Percentiles rank a stretch among this genome's conserved stretches.
Evolutionary conservation across 129 eudicot genomes (phyloP).

Genomic region (Calendula officinalis): DNA sequence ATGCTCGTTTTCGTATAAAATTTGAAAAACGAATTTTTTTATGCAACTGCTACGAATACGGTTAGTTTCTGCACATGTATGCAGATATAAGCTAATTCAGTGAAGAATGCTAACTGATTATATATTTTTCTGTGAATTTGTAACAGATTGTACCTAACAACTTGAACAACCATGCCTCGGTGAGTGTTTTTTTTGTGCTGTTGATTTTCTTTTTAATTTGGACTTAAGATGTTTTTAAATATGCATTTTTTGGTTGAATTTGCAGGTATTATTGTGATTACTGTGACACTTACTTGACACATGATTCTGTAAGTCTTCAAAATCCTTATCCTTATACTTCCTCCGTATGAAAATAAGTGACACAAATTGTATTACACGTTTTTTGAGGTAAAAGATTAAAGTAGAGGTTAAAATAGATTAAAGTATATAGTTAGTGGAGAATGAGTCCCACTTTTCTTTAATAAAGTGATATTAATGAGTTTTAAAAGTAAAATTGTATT

Average conservation of each 20-base stretch:
- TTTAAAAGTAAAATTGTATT: no score
- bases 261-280: slow-evolving; percentile 84
- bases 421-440: no score
- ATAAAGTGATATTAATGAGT: no score
- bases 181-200: slow-evolving; percentile 2
- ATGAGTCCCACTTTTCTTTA: no score
- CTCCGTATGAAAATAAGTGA: no score
- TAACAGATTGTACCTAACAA: slow-evolving; percentile 9
- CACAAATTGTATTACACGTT: no score
- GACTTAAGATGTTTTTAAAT: no score
- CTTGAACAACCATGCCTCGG: slow-evolving; percentile 30
- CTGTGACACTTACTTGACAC: no score
- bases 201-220: neutral
- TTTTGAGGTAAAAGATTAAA: no score
- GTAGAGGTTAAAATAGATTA: no score
- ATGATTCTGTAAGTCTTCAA: slow-evolving; percentile 27
- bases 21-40: neutral
- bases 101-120: slow-evolving; percentile 4
- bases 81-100: neutral
- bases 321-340: no score
- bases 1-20: neutral
- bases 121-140: neutral
- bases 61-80: neutral
- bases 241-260: slow-evolving; percentile 2
- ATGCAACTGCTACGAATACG: neutral